Base-by-base conservation (phyloP, 371 early-diverging fungal genomes). In the Mycotypha africana region DNA sequence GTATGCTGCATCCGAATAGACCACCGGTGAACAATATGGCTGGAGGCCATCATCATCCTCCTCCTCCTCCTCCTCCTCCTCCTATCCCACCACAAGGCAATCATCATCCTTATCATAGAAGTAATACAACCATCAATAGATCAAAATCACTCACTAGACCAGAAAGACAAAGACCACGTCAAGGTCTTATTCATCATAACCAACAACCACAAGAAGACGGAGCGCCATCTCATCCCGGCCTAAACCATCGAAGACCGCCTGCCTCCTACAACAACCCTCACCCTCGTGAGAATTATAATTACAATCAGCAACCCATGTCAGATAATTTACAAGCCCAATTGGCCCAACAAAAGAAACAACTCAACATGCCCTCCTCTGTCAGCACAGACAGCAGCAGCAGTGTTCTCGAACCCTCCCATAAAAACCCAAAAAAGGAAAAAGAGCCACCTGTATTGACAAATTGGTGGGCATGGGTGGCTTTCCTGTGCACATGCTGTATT, bases 381-480 rank as follows among this genome's bases (percentile, higher is more conserved):
- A 40, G 62, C 57, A 35, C 42, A 42, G 20, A 60, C 57, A 15
- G 65, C 64, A 32, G 50, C 37, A 50, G 55, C 42, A 49, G 45
- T 28, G 32, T 25, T 33, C 9, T 31, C 50, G 50, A 42, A 49
- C 35, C 36, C 33, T n/a, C n/a, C n/a, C n/a, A n/a, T n/a, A n/a
- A n/a, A n/a, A n/a, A n/a, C n/a, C 40, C 62, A 50, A 42, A 62
- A 28, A 31, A 62, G 49, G 60, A 62, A 47, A 42, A 67, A 9
- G 67, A 73, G 38, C 64, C 68, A 2, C 70, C 65, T 44, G 74
- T 73, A 14, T 42, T 77, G 5, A 61, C 48, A 5, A 62, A 48
- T 33, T 69, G 70, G 62, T 73, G 74, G 74, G 64, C 70, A 8
- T 73, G 74, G 74, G 52, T 60, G 15, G 74, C 80, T 2, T 67